These are phyloP conservation scores for Geotrichum candidum DNA, from an alignment of 1,139 yeast genomes.

Conservation along the genomic window DNA sequence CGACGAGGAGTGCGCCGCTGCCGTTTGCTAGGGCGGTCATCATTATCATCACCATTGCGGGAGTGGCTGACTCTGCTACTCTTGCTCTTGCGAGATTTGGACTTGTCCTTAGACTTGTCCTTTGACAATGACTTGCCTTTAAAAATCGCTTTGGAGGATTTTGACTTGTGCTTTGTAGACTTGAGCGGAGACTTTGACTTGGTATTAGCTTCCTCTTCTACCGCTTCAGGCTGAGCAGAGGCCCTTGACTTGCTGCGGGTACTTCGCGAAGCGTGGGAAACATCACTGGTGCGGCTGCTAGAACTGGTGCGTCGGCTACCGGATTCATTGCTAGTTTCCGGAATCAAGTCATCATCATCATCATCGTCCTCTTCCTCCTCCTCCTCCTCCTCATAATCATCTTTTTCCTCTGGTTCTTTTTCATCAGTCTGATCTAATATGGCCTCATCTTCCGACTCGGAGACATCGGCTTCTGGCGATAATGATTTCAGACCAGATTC, in stretches of 20 bases:
- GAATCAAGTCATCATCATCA: constrained; percentile 12
- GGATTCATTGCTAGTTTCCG: background rate
- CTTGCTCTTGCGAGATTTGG: background rate
- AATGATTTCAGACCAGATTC: background rate
- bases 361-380: constrained; percentile 13
- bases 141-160: background rate
- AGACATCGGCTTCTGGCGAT: background rate
- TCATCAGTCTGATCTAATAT: background rate
- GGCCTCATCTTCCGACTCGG: constrained; percentile 19
- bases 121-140: background rate
- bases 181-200: background rate
- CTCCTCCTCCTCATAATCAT: constrained; percentile 16
- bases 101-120: background rate
- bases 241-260: background rate
- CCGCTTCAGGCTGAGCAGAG: background rate
- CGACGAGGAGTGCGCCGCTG: background rate
- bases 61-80: background rate
- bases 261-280: background rate
- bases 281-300: no score
- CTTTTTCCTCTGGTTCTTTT: constrained; percentile 24
- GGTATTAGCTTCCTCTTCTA: background rate
- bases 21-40: background rate
- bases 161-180: no score
- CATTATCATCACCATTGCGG: background rate
- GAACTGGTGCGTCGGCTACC: background rate